These are phyloP conservation scores for Zygosaccharomyces bisporus DNA, from an alignment of 805 yeast species.

Conservation along the genomic window DNA sequence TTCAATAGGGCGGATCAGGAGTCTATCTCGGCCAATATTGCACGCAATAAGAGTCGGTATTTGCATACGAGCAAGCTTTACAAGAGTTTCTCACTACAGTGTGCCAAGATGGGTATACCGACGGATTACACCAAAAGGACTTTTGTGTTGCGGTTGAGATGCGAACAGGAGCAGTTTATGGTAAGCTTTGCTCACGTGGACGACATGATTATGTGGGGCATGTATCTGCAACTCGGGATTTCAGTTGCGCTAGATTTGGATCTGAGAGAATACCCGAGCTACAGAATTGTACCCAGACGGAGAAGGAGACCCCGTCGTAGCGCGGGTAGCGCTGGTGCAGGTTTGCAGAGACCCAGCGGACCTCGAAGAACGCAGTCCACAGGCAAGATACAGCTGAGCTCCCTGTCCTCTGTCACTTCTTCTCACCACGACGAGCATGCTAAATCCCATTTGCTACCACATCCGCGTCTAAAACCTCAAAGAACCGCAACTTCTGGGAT, in stretches of 20 bases:
- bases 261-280: slow-evolving; percentile 67
- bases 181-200: slow-evolving; percentile 59
- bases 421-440: not conserved
- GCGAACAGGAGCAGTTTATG: slow-evolving; percentile 79
- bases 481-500: slow-evolving; percentile 13
- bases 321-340: not conserved
- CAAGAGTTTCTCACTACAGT: slow-evolving; percentile 77
- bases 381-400: not conserved
- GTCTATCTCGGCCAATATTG: slow-evolving; percentile 21
- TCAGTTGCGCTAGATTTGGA: slow-evolving; percentile 76
- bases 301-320: slow-evolving; percentile 40
- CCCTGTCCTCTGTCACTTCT: not conserved
- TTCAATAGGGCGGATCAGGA: slow-evolving; percentile 31
- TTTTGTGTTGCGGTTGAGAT: slow-evolving; percentile 67
- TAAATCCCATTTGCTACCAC: no score
- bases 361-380: slow-evolving; percentile 1
- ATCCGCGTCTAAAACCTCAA: slow-evolving; percentile 5
- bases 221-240: slow-evolving; percentile 66
- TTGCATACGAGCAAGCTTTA: slow-evolving; percentile 40
- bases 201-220: slow-evolving; percentile 76
- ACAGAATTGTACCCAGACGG: slow-evolving; percentile 77
- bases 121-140: slow-evolving; percentile 72
- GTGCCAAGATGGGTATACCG: slow-evolving; percentile 81
- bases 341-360: not conserved
- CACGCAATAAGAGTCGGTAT: slow-evolving; percentile 22